Evolutionary conservation across 1,139 yeast species (phyloP).

Genomic region (Zygosaccharomyces pseudobailii): DNA sequence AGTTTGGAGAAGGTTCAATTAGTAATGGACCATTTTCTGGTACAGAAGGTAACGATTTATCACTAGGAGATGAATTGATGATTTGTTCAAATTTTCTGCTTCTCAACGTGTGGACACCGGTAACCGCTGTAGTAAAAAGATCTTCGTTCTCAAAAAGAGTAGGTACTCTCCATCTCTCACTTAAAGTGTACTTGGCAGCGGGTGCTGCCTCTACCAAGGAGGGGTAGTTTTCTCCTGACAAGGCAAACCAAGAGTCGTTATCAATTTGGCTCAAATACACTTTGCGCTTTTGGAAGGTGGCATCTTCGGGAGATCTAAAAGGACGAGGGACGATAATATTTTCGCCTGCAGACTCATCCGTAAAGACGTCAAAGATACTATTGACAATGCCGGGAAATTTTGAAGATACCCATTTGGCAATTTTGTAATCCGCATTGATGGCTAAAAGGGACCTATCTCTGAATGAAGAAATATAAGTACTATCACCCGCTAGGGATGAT

Average conservation of each 20-base stretch:
- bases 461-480: conserved; percentile 76
- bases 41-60: conserved; percentile 7
- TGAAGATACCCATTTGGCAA: conserved; percentile 73
- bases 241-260: conserved; percentile 78
- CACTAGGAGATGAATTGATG: conserved; percentile 4
- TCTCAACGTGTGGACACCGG: conserved; percentile 45
- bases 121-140: conserved; percentile 36
- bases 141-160: conserved; percentile 35
- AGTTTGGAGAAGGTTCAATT: conserved; percentile 25
- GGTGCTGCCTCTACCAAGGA: conserved; percentile 80
- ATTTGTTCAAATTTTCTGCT: conserved; percentile 15
- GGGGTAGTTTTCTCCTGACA: conserved; percentile 74
- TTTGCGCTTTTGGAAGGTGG: conserved; percentile 30
- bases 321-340: conserved; percentile 62
- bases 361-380: conserved; percentile 34
- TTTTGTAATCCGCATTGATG: conserved; percentile 56
- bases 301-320: conserved; percentile 34
- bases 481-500: conserved; percentile 57
- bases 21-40: conserved; percentile 15
- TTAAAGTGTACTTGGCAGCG: conserved; percentile 51
- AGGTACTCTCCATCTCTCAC: conserved; percentile 40
- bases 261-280: conserved; percentile 65
- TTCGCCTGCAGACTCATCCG: conserved; percentile 24
- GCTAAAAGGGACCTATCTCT: conserved; percentile 70
- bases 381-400: conserved; percentile 32